phyloP scores from a whole-genome alignment of 257 asterid species.

The Striga asiatica region DNA sequence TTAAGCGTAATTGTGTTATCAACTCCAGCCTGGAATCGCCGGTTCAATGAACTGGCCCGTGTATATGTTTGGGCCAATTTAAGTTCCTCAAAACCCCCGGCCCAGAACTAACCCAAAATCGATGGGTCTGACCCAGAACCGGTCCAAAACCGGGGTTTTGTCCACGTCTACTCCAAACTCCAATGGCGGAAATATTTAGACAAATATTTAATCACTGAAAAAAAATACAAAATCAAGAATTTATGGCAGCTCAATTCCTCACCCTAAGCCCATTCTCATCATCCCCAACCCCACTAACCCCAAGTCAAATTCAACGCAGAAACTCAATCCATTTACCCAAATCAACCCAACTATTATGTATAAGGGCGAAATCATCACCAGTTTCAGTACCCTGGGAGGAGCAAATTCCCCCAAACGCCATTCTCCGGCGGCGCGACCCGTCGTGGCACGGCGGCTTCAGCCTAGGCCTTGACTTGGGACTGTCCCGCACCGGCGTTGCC shows the following conservation, averaged over 20 bases:
- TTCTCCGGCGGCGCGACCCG: slow-evolving; percentile 48
- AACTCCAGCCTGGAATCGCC: too few relatives aligned
- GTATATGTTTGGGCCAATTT: too few relatives aligned
- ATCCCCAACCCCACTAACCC: slow-evolving; percentile 15
- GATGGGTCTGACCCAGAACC: too few relatives aligned
- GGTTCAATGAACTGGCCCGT: too few relatives aligned
- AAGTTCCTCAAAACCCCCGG: too few relatives aligned
- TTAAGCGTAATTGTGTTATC: too few relatives aligned
- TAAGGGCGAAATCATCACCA: slow-evolving; percentile 12
- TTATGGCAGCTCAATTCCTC: slow-evolving; percentile 23
- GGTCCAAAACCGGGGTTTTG: too few relatives aligned
- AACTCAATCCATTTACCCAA: slow-evolving; percentile 4
- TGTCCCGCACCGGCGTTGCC: slow-evolving; percentile 79
- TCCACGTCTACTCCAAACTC: too few relatives aligned
- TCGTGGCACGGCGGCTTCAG: slow-evolving; percentile 89
- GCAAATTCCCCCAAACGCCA: slow-evolving; percentile 64
- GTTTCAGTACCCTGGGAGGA: slow-evolving; percentile 30
- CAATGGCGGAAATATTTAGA: too few relatives aligned
- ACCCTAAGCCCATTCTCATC: slow-evolving; percentile 20
- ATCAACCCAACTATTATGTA: slow-evolving; percentile 3
- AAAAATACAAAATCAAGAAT: not conserved
- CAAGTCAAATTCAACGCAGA: slow-evolving; percentile 2
- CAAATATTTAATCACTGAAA: too few relatives aligned
- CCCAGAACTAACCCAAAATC: too few relatives aligned
- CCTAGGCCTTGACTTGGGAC: slow-evolving; percentile 79